These are phyloP conservation scores for Calonectria hawksworthii DNA, from an alignment of 2,329 filamentous ascomycete species.

Conservation along the genomic window DNA sequence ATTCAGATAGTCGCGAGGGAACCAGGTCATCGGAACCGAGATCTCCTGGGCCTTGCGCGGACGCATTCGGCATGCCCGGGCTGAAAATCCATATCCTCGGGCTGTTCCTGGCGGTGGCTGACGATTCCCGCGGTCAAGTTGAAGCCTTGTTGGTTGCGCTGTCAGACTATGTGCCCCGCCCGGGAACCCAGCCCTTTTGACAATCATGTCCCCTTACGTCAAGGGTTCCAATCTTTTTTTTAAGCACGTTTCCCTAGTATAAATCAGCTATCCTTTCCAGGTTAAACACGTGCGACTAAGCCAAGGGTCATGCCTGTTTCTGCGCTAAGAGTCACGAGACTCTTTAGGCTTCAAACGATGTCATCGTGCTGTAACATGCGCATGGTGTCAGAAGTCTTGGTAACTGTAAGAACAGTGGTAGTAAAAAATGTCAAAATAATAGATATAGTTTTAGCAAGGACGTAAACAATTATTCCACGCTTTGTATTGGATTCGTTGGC, in stretches of 20 bases:
- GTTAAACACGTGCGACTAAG: conserved; percentile 21
- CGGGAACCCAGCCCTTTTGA: conserved; percentile 67
- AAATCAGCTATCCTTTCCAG: conserved; percentile 26
- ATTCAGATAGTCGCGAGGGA: conserved; percentile 72
- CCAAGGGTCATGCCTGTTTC: conserved; percentile 58
- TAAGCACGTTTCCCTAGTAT: conserved; percentile 62
- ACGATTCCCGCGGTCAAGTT: conserved; percentile 68
- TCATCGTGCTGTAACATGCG: conserved; percentile 67
- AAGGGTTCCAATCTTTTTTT: conserved; percentile 71
- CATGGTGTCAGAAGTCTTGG: conserved; percentile 68
- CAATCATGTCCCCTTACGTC: conserved; percentile 68
- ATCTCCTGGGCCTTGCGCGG: conserved; percentile 40
- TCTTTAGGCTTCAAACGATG: conserved; percentile 65
- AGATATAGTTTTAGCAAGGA: conserved; percentile 61
- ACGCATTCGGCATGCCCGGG: conserved; percentile 46
- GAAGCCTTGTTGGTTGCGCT: conserved; percentile 67
- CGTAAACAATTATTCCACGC: conserved; percentile 72
- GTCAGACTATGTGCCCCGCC: conserved; percentile 61
- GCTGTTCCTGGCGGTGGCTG: conserved; percentile 53
- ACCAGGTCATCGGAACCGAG: conserved; percentile 60
- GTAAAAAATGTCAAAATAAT: conserved; percentile 66
- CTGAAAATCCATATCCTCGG: conserved; percentile 52
- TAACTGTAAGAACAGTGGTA: conserved; percentile 70
- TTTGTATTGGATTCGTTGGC: conserved; percentile 70
- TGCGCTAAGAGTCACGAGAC: conserved; percentile 70